Evolutionary conservation across 257 asterid genomes (phyloP), one percentile per base, ranked within the genome.

Genomic region (Solanum okadae): DNA sequence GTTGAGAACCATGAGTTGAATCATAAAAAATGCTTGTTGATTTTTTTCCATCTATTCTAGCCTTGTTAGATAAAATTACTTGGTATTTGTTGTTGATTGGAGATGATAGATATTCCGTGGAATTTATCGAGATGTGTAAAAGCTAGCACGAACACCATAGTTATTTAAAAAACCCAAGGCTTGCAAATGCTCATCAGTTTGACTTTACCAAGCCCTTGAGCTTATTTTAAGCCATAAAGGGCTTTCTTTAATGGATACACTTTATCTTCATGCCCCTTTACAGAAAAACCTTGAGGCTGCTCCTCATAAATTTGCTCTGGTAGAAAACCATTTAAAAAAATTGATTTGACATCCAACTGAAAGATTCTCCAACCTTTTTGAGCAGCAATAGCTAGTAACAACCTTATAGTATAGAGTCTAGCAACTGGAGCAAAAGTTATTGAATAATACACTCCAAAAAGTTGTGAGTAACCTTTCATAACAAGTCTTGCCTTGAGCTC

Each of bases 401-500:
- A 29, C 10, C 11, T 3, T 70, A 14, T 13, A 27, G 35, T 68
- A 68, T 27, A 33, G 33, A 70, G 11, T 29, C 76, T 29, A 70
- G 37, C 37, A 70, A 29, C 38, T 29, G 37, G 23, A 14, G 38
- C 37, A 70, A 70, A 23, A 42, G 33, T 46, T 31, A 68, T 12
- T 11, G 34, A 20, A 42, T 79, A 81, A 7, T 82, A 35, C 8
- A 67, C 44, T 15, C 29, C n/a, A 42, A 10, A 23, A 18, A 13
- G 35, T 63, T 40, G 25, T 14, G n/a, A 29, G 49, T 42, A 70
- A 8, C 75, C 46, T 83, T 88, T 88, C 12, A 37, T 38, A 35
- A 82, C 33, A 23, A 88, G 35, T 20, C 87, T 88, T 82, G 76
- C 90, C 52, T 88, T 88, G 61, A 31, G 75, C 75, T 22, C 49